These are phyloP conservation scores for Toxicodendron radicans DNA, from an alignment of 345 rosid genomes.

Conservation along the genomic window DNA sequence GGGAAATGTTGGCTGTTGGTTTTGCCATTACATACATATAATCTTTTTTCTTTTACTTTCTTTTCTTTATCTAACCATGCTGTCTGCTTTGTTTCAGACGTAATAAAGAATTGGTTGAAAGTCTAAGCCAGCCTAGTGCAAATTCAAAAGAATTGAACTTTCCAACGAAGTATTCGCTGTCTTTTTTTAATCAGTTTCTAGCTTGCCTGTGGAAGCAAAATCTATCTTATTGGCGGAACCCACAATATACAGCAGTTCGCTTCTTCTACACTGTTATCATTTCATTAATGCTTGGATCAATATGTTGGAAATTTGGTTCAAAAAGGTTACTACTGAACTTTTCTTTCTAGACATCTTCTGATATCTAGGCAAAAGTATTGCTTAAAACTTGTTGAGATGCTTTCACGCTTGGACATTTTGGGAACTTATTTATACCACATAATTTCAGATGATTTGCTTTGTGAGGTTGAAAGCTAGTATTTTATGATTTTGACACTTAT, in stretches of 20 bases:
- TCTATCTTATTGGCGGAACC: slow-evolving; percentile 92
- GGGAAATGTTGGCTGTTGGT: slow-evolving; percentile 15
- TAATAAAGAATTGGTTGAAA: slow-evolving; percentile 71
- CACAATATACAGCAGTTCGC: slow-evolving; percentile 96
- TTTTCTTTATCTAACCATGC: slow-evolving; percentile 16
- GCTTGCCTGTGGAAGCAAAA: slow-evolving; percentile 98
- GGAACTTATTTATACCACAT: not conserved
- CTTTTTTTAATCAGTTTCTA: slow-evolving; percentile 70
- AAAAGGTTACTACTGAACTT: slow-evolving; percentile 49
- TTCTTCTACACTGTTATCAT: slow-evolving; percentile 92
- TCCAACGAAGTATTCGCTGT: slow-evolving; percentile 77
- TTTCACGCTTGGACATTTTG: slow-evolving; percentile 2
- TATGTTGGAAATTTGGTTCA: slow-evolving; percentile 93
- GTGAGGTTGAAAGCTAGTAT: not conserved
- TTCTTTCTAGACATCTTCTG: slow-evolving; percentile 2
- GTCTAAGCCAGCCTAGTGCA: slow-evolving; percentile 70
- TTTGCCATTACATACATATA: not conserved
- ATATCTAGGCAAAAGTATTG: not conserved
- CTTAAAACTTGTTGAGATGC: not conserved
- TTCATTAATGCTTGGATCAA: slow-evolving; percentile 93
- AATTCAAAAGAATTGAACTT: slow-evolving; percentile 69
- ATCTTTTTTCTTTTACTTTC: not conserved
- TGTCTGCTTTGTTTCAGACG: slow-evolving; percentile 43
- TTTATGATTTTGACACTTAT: not conserved
- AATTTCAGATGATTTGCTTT: not conserved